Conservation (phyloP, 768 basidiomycete species). For the Lactifluus pinguis region DNA sequence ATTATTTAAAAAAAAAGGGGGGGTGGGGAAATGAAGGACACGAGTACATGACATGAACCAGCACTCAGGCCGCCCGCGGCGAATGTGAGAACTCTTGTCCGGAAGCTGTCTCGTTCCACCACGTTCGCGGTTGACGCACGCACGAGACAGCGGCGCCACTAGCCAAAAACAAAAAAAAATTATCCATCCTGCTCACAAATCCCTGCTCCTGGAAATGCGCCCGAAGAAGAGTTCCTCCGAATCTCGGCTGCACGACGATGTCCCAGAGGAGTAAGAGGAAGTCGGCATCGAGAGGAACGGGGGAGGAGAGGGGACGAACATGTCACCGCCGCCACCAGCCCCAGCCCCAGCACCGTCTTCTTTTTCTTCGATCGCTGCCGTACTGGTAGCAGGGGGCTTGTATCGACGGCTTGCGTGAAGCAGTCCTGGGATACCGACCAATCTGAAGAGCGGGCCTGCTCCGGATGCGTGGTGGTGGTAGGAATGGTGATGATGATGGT, state of each 20-base stretch:
- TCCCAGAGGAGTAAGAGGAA: constrained; percentile 5
- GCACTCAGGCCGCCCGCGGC: constrained; percentile 12
- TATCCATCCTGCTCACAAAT: background rate
- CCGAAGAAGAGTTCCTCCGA: constrained; percentile 5
- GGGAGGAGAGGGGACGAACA: background rate
- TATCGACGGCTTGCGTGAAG: background rate
- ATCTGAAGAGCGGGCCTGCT: background rate
- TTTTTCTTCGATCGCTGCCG: background rate
- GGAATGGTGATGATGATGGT: too few species aligned
- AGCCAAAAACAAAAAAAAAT: background rate
- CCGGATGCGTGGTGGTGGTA: background rate
- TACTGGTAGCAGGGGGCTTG: background rate
- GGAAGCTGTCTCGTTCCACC: background rate
- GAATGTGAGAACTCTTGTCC: background rate
- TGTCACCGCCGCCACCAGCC: background rate
- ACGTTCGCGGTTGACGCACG: background rate
- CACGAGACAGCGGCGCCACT: background rate
- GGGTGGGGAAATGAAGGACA: background rate
- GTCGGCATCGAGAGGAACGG: background rate
- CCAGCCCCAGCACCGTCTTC: background rate
- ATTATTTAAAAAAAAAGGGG: background rate
- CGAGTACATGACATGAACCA: background rate
- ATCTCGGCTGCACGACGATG: background rate
- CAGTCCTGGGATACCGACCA: background rate
- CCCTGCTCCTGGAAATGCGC: background rate